Evolutionary conservation across 441 rosid species (phyloP), one percentile per base, ranked within the genome.

Genomic region (Pelargonium fulgidum): DNA sequence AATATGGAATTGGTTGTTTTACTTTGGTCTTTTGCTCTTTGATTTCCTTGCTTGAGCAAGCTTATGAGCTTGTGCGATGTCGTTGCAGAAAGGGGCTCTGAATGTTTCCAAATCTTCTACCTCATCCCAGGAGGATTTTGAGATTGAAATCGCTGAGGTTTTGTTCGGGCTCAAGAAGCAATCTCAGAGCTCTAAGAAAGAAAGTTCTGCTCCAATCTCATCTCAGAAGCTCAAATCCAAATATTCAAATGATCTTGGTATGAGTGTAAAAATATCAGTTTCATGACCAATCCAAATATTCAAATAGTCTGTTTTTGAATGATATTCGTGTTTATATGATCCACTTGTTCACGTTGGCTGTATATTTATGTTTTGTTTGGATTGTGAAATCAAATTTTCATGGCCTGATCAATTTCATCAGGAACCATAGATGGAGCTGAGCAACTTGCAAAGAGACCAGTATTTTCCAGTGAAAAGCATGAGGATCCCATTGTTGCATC

Each of bases 81-180:
- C 71, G 64, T 39, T 62, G 14, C 77, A 85, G 87, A 81, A 80
- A 69, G 71, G 80, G 56, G 70, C 79, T 54, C 81, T 85, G 0
- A 84, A 84, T 73, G 68, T 68, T 63, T 68, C 82, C 52, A 73
- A 76, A 75, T 72, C 78, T 11, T 75, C 84, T 4, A 79, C 79
- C 63, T 73, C 84, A 24, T 63, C 64, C 44, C 85, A 84, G 68
- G 86, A 86, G 13, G 88, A 82, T 68, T 75, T 87, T 64, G 92
- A 85, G 84, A 80, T 87, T 68, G 90, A 87, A 73, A 81, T 87
- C 19, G 92, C 90, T 0, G 87, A 87, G 77, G 87, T 87, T 76
- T 71, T 86, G 56, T 87, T 76, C 14, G 86, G 87, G 8, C 64
- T 87, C 68, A 81, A 50, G 86, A 84, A 77, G 71, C 90, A 81